Base-by-base conservation (phyloP, 2,329 filamentous ascomycete species). In the Penicillium griseofulvum region DNA sequence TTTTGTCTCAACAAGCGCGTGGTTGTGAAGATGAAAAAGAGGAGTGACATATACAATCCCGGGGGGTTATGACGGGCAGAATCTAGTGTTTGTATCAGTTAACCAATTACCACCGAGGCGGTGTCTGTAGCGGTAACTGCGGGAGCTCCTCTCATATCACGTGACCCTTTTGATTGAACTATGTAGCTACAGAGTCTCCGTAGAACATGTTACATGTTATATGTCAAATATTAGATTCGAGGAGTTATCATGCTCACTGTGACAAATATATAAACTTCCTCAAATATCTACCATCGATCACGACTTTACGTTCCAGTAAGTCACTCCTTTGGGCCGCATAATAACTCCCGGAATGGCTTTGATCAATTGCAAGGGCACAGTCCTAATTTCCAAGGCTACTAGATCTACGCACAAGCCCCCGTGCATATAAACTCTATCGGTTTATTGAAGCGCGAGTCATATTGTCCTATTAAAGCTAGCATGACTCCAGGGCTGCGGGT, bases 1-100 rank as follows among this genome's bases (percentile, higher is more conserved):
- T 60, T 48, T 37, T 54, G 38, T 37, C 24, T 50, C 14, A 10
- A 41, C 36, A 52, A 46, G 42, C 44, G 29, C 45, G 38, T 45
- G 16, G 45, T 51, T 42, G 14, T 37, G 45, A 26, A 38, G 41
- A 42, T 19, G 49, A 41, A 55, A 26, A 49, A 41, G 31, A 42
- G 55, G 50, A 49, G 46, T 37, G 45, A 36, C 34, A 26, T 43
- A 50, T 49, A 56, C 36, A 54, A 50, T 11, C 56, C 49, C 49
- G 49, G 55, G 51, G 54, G 54, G 11, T n/a, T 45, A 49, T 42
- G 31, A 46, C 55, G 19, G 52, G 55, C 47, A 52, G 22, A 55
- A 56, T 48, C 14, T 42, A 34, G 16, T 52, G 41, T 46, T 56
- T 49, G 48, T 9, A 19, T 34, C 16, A 6, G 8, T 33, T 6